These are phyloP conservation scores for Claviceps humidiphila DNA, from an alignment of 2,329 filamentous ascomycete genomes.

Conservation along the genomic window DNA sequence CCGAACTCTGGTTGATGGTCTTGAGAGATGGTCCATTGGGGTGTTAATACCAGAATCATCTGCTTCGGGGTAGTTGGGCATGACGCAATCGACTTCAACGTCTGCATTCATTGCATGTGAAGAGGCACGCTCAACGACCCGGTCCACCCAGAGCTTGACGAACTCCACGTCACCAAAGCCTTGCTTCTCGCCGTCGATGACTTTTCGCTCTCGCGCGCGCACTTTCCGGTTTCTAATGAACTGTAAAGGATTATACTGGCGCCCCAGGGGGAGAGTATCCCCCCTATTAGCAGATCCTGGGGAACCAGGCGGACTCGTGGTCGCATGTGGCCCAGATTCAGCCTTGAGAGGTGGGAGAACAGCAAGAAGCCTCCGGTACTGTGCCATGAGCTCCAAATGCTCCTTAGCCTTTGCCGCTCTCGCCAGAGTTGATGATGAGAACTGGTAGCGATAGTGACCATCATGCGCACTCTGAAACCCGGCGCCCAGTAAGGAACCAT, in stretches of 20 bases:
- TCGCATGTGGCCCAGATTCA: conserved; percentile 23
- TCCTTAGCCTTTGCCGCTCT: conserved; percentile 74
- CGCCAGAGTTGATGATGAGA: conserved; percentile 68
- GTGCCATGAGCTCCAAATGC: conserved; percentile 72
- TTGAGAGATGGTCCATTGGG: conserved; percentile 30
- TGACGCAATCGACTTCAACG: conserved; percentile 10
- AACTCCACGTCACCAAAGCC: conserved; percentile 63
- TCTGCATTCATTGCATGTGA: conserved; percentile 13
- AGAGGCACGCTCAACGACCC: conserved; percentile 32
- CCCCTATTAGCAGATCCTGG: conserved; percentile 18
- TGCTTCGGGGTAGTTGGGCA: conserved; percentile 35
- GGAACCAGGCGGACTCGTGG: conserved; percentile 29
- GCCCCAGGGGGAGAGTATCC: conserved; percentile 36
- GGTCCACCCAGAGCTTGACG: conserved; percentile 66
- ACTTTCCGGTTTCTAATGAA: conserved; percentile 84
- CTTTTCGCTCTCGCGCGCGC: conserved; percentile 61
- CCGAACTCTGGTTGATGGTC: conserved; percentile 43
- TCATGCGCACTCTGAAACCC: conserved; percentile 32
- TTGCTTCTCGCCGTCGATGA: conserved; percentile 59
- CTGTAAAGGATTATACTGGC: conserved; percentile 82
- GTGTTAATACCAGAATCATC: conserved; percentile 27
- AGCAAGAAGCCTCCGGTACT: conserved; percentile 72
- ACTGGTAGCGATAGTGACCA: conserved; percentile 44
- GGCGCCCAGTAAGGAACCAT: conserved; percentile 33
- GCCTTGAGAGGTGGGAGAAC: conserved; percentile 60